phyloP scores from a whole-genome alignment of 495 filamentous ascomycete species.

The Penicillium flavigenum region DNA sequence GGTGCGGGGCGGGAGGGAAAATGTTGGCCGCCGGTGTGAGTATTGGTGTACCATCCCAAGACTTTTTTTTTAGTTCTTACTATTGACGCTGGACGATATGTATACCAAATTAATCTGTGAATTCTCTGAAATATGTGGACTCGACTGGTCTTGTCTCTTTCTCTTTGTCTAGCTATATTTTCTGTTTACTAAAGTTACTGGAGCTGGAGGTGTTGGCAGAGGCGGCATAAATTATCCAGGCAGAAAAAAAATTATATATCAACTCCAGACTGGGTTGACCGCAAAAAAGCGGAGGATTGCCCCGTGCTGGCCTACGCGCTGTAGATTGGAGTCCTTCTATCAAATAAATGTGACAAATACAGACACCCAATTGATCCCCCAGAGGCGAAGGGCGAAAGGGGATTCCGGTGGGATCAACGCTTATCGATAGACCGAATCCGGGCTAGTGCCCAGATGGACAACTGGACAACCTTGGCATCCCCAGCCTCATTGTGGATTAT shows the following conservation, averaged over 20 bases:
- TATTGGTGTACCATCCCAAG: constrained; percentile 10
- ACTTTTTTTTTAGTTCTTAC: constrained; percentile 1
- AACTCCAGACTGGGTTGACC: constrained; percentile 6
- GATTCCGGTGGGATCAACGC: constrained; percentile 27
- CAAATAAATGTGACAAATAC: constrained; percentile 33
- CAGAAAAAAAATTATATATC: constrained; percentile 16
- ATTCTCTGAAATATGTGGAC: background rate
- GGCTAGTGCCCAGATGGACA: background rate
- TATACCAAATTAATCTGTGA: background rate
- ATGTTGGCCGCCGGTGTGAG: constrained; percentile 38
- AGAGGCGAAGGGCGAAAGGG: constrained; percentile 18
- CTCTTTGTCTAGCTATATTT: background rate
- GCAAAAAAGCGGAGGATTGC: constrained; percentile 15
- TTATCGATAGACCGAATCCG: constrained; percentile 28
- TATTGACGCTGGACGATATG: constrained; percentile 1
- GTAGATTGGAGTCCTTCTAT: constrained; percentile 32
- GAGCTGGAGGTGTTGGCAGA: constrained; percentile 7
- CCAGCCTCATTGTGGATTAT: constrained; percentile 21
- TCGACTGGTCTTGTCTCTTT: background rate
- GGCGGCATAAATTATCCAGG: constrained; percentile 12
- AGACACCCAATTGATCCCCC: constrained; percentile 26
- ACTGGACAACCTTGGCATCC: background rate
- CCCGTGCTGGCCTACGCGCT: constrained; percentile 27
- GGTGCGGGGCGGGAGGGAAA: constrained; percentile 39
- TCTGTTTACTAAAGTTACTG: background rate